A percentile compares a stretch with the other conserved stretches of the same genome.
These are phyloP conservation scores for Rosa chinensis DNA, from an alignment of 306 rosid species.

Conservation along the genomic window DNA sequence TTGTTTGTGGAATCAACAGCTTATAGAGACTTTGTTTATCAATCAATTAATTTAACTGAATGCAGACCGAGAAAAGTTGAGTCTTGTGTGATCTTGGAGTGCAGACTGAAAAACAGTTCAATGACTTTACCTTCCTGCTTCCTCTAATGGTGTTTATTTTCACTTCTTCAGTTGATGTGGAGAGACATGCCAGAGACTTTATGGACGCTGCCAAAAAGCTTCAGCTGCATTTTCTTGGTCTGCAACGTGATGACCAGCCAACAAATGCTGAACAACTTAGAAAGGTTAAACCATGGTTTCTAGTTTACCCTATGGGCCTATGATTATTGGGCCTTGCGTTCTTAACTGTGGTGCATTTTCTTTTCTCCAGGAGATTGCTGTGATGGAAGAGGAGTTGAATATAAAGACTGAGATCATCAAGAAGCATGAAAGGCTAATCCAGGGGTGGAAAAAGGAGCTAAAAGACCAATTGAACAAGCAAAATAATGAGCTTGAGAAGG, in stretches of 20 bases:
- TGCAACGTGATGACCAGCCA: conserved; percentile 81
- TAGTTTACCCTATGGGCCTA: background rate
- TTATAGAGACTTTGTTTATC: background rate
- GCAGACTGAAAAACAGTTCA: background rate
- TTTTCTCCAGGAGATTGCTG: conserved; percentile 66
- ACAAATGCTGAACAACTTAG: conserved; percentile 58
- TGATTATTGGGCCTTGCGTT: background rate
- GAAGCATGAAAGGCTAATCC: conserved; percentile 70
- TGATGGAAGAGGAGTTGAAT: conserved; percentile 76
- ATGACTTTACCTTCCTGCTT: background rate
- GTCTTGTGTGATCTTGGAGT: background rate
- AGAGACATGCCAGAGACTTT: conserved; percentile 88
- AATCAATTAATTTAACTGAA: background rate
- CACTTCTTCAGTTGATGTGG: conserved; percentile 73
- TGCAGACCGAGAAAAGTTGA: background rate
- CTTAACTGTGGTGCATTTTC: background rate
- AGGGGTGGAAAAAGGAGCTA: conserved; percentile 76
- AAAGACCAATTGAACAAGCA: conserved; percentile 71
- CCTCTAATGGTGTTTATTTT: background rate
- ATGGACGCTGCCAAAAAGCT: conserved; percentile 99
- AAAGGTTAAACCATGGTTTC: conserved; percentile 48
- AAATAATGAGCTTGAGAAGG: conserved; percentile 71
- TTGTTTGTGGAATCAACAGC: background rate
- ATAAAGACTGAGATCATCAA: conserved; percentile 57
- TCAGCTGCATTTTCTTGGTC: conserved; percentile 65